phyloP scores from a whole-genome alignment of 2,329 filamentous ascomycete species.

The Penicillium concentricum region DNA sequence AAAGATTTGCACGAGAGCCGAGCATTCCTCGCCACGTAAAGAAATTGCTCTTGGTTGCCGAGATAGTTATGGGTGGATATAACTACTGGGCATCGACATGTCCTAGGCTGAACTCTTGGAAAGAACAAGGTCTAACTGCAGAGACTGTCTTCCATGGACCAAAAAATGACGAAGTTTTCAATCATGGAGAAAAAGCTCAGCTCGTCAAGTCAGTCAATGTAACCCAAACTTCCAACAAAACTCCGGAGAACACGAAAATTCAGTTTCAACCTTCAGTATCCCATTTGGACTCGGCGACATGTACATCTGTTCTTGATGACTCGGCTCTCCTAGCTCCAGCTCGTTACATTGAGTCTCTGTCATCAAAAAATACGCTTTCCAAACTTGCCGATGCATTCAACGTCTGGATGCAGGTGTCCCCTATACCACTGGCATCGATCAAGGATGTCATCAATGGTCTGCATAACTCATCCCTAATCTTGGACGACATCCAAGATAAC shows the following conservation, averaged over 20 bases:
- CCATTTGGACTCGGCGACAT: background rate
- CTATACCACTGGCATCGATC: background rate
- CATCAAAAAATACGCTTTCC: background rate
- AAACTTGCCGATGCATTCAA: background rate
- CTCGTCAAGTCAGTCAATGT: background rate
- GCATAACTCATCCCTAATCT: background rate
- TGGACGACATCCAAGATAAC: background rate
- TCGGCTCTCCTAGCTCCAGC: background rate
- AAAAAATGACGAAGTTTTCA: background rate
- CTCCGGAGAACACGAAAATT: background rate
- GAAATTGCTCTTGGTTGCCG: too few species aligned
- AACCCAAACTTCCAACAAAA: too few species aligned
- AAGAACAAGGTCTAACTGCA: too few species aligned
- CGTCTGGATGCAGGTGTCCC: background rate
- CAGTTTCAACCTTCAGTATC: too few species aligned
- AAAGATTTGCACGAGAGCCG: too few species aligned
- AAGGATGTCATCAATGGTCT: background rate
- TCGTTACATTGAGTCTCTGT: background rate
- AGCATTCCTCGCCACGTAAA: too few species aligned
- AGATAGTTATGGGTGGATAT: too few species aligned
- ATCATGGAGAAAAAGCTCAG: background rate
- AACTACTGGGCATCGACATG: too few species aligned
- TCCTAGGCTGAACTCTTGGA: too few species aligned
- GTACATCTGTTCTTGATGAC: background rate
- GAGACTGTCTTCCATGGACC: too few species aligned